Percentiles rank a stretch among this genome's conserved stretches.
Evolutionary conservation across 139 green algal species (phyloP).

Genomic region (Tetradesmus obliquus): DNA sequence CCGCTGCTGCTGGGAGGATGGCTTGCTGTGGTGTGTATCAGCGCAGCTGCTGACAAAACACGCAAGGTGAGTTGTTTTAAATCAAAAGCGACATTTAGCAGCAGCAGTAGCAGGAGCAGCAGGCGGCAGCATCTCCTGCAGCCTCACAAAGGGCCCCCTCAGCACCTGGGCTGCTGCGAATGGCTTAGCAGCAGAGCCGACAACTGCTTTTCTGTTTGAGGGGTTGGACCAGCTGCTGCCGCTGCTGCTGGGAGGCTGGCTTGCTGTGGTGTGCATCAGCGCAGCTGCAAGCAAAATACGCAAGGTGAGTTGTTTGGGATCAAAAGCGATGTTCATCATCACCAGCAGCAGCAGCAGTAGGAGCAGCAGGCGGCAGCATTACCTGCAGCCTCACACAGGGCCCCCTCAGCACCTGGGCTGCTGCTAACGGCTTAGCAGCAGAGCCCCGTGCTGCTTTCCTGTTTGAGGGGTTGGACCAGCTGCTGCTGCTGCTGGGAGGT

Average conservation of each 20-base stretch:
- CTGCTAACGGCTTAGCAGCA: neutral
- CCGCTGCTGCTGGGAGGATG: neutral
- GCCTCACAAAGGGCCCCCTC: neutral
- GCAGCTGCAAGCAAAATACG: neutral
- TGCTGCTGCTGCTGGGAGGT: neutral
- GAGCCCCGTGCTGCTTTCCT: neutral
- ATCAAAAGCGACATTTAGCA: neutral
- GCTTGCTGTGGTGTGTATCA: neutral
- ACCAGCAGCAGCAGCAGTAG: neutral
- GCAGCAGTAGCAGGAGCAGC: neutral
- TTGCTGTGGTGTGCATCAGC: neutral
- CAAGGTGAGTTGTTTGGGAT: neutral
- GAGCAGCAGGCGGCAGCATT: neutral
- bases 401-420: neutral
- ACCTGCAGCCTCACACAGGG: neutral
- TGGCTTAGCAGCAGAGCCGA: neutral
- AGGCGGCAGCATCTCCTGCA: conserved; percentile 3
- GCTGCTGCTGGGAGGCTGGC: neutral
- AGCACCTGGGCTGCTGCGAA: neutral
- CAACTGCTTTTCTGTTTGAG: neutral
- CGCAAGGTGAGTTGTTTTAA: neutral
- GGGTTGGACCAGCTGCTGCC: neutral
- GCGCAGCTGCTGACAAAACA: neutral
- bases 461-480: neutral
- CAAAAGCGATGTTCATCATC: neutral